phyloP scores from a whole-genome alignment of 2,329 filamentous ascomycete species.

The Fusarium citri region DNA sequence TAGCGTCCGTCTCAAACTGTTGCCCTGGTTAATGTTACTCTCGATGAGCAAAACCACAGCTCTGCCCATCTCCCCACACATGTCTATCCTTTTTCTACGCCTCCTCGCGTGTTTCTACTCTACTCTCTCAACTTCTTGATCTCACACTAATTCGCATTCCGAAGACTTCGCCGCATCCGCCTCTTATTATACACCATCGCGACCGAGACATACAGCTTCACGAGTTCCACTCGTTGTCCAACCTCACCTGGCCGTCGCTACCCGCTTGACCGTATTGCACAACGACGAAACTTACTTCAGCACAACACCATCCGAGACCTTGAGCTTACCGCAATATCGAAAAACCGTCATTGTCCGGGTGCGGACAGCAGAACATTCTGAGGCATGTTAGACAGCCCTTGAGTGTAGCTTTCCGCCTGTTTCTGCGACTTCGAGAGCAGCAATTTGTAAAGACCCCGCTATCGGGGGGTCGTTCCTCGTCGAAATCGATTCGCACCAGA shows the following conservation, averaged over 20 bases:
- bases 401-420: conserved; percentile 50
- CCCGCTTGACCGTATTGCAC: conserved; percentile 33
- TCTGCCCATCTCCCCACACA: conserved; percentile 39
- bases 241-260: conserved; percentile 41
- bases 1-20: conserved; percentile 32
- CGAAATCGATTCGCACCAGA: conserved; percentile 48
- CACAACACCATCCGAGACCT: conserved; percentile 30
- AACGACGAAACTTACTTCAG: conserved; percentile 32
- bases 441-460: conserved; percentile 40
- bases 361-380: conserved; percentile 50
- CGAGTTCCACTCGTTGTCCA: conserved; percentile 39
- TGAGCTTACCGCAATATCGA: conserved; percentile 36
- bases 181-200: conserved; percentile 34
- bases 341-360: conserved; percentile 46
- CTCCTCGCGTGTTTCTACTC: conserved; percentile 28
- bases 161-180: conserved; percentile 43
- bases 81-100: conserved; percentile 27
- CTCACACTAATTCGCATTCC: conserved; percentile 24
- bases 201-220: conserved; percentile 49
- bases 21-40: conserved; percentile 22
- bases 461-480: conserved; percentile 47
- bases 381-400: conserved; percentile 53
- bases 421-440: conserved; percentile 45
- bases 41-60: conserved; percentile 45
- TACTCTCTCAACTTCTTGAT: conserved; percentile 23